Conservation (phyloP, 2,329 filamentous ascomycete species). For the Colletotrichum gloeosporioides region DNA sequence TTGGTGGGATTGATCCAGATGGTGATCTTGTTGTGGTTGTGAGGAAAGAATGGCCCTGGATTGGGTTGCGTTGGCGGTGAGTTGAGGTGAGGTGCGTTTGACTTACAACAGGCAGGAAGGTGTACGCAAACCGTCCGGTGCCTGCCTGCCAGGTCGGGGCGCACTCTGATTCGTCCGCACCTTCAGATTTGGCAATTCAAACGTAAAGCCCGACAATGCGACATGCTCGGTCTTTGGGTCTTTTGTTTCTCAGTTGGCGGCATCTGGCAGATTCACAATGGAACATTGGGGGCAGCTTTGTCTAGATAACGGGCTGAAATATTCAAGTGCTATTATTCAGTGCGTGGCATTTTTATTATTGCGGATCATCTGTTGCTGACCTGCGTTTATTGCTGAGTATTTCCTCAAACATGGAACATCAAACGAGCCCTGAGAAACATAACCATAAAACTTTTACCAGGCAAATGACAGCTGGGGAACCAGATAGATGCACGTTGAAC, state of each 20-base stretch:
- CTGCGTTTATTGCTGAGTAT: accelerated
- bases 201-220: background rate
- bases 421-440: background rate
- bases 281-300: no score
- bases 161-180: background rate
- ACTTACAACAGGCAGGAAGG: background rate
- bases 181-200: background rate
- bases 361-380: background rate
- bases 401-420: background rate
- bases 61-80: background rate
- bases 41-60: accelerated
- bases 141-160: background rate
- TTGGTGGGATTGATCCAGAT: background rate
- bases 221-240: background rate
- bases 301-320: background rate
- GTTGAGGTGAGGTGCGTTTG: background rate
- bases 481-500: accelerated
- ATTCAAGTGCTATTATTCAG: background rate
- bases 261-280: background rate
- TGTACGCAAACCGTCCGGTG: background rate
- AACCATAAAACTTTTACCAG: accelerated
- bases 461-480: accelerated
- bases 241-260: background rate
- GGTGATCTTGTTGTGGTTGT: background rate
- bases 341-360: background rate